These are phyloP conservation scores for Arthrobotrys megalospora DNA, from an alignment of 2,329 filamentous ascomycete species.

Conservation along the genomic window DNA sequence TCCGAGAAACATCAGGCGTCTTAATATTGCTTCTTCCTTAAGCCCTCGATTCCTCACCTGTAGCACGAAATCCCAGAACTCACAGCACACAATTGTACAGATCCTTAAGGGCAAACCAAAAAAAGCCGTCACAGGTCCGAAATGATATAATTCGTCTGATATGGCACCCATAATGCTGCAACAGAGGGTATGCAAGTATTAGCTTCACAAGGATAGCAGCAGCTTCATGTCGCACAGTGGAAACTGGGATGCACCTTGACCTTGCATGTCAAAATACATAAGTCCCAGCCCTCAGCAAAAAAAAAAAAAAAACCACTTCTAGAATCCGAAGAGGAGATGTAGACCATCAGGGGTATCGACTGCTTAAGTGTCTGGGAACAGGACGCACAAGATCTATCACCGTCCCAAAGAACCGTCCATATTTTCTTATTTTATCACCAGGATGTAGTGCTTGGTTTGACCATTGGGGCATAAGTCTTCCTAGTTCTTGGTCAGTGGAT, in stretches of 20 bases:
- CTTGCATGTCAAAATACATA: slow-evolving; percentile 6
- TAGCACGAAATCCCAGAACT: slow-evolving; percentile 20
- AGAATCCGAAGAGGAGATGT: slow-evolving; percentile 18
- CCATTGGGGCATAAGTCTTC: not conserved
- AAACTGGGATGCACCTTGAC: slow-evolving; percentile 20
- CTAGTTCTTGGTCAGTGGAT: slow-evolving; percentile 1
- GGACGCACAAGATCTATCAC: slow-evolving; percentile 16
- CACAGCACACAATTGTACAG: slow-evolving; percentile 25
- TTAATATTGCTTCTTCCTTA: slow-evolving; percentile 14
- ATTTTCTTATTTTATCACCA: slow-evolving; percentile 15
- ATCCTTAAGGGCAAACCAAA: slow-evolving; percentile 30
- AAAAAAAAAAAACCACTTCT: not conserved
- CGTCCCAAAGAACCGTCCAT: slow-evolving; percentile 8
- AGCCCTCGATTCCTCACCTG: slow-evolving; percentile 8
- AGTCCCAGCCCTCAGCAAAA: not conserved
- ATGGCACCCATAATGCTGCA: not conserved
- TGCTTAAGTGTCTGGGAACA: slow-evolving; percentile 12
- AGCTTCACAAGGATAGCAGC: slow-evolving; percentile 29
- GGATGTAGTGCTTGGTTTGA: slow-evolving; percentile 2
- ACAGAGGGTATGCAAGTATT: slow-evolving; percentile 22
- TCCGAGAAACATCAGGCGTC: slow-evolving; percentile 14
- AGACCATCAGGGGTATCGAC: slow-evolving; percentile 27
- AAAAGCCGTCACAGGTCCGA: slow-evolving; percentile 31
- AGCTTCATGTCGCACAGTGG: slow-evolving; percentile 24
- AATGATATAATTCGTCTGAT: slow-evolving; percentile 21